Conservation (phyloP, 1,139 yeast species). For the Saccharomyces hybrid region DNA sequence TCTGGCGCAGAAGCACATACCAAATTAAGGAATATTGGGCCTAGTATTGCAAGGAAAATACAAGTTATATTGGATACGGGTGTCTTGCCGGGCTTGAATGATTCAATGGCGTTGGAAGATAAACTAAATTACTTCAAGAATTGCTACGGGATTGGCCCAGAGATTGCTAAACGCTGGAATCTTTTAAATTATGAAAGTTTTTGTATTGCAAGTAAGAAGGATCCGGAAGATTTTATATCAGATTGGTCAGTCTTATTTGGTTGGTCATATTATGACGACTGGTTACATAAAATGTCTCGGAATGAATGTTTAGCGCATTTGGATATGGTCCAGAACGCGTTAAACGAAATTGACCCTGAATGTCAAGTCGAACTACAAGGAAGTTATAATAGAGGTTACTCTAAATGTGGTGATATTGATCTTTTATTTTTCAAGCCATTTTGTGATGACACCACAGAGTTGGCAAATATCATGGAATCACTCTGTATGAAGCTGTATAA, state of each 20-base stretch:
- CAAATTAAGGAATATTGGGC: constrained; percentile 39
- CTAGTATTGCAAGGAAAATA: constrained; percentile 41
- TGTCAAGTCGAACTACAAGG: constrained; percentile 43
- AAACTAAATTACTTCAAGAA: constrained; percentile 35
- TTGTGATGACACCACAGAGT: constrained; percentile 27
- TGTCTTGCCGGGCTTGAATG: constrained; percentile 34
- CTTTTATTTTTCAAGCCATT: constrained; percentile 40
- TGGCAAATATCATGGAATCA: constrained; percentile 29
- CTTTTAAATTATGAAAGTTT: constrained; percentile 36
- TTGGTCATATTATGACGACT: constrained; percentile 44
- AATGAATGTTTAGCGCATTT: constrained; percentile 40
- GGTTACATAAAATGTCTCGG: constrained; percentile 42
- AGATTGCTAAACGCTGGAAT: constrained; percentile 40
- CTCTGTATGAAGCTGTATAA: constrained; percentile 26
- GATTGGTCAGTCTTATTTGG: constrained; percentile 39
- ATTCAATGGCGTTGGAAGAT: constrained; percentile 25
- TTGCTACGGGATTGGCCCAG: constrained; percentile 49
- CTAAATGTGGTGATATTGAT: constrained; percentile 52
- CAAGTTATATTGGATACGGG: constrained; percentile 42
- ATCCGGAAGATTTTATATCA: constrained; percentile 25
- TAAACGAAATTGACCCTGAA: constrained; percentile 34
- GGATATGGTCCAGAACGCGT: constrained; percentile 31
- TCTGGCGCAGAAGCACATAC: constrained; percentile 37
- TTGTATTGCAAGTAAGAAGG: constrained; percentile 34
- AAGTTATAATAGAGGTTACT: constrained; percentile 46